Conservation (phyloP, 345 rosid species). For the Cochlearia excelsa region DNA sequence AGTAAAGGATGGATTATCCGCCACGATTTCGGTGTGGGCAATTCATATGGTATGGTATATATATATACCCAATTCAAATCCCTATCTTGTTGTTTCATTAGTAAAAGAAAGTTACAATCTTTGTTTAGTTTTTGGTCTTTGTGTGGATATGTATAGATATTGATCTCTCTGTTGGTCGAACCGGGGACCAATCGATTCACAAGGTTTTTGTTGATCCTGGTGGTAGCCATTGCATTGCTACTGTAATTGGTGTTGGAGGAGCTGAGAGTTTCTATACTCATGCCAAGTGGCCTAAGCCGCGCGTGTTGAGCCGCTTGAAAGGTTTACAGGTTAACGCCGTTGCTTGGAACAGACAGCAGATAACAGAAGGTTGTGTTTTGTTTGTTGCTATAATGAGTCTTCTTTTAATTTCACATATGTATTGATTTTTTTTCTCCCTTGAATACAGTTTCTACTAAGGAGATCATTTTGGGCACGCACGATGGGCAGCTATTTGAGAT, state of each 20-base stretch:
- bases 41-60: conserved; percentile 52
- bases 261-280: conserved; percentile 88
- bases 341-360: conserved; percentile 94
- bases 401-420: not conserved
- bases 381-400: conserved; percentile 13
- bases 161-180: conserved; percentile 81
- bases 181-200: conserved; percentile 89
- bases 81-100: not conserved
- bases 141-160: conserved; percentile 45
- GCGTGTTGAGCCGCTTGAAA: conserved; percentile 64
- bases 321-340: conserved; percentile 84
- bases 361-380: conserved; percentile 68
- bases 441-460: conserved; percentile 79
- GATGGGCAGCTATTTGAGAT: conserved; percentile 90
- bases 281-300: conserved; percentile 95
- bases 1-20: conserved; percentile 94
- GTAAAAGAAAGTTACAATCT: not conserved
- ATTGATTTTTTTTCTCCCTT: conserved; percentile 22
- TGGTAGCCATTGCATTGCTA: conserved; percentile 91
- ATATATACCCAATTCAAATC: not conserved
- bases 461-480: conserved; percentile 84
- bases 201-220: conserved; percentile 96
- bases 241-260: conserved; percentile 74
- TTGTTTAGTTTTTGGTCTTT: not conserved
- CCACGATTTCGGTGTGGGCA: conserved; percentile 85